Base-by-base conservation (phyloP, 257 asterid species). In the Jacaranda copaia region DNA sequence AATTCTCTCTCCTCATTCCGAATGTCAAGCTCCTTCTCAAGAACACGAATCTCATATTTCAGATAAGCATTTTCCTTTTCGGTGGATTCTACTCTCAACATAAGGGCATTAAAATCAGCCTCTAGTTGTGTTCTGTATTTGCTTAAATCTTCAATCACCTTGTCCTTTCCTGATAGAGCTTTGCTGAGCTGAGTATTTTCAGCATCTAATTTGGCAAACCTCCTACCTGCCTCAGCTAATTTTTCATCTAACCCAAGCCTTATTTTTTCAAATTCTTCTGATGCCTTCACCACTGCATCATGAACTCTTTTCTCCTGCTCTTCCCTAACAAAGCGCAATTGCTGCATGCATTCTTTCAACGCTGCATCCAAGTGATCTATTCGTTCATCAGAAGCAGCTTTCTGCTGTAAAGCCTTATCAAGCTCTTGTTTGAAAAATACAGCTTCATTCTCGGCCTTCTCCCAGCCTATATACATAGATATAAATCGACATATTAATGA, bases 1-100 rank as follows among this genome's bases (percentile, higher is more conserved):
- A 85, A 84, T 80, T 94, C 98, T 73, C 93, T 86, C 87, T 94
- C 99, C 84, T 92, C 97, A 25, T 85, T 94, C 68, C 98, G 85
- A 79, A 94, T 89, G 72, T 89, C 93, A 35, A 86, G 92, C 85
- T 94, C 96, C 84, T 92, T 92, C 77, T 92, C 96, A 48, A 88
- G 89, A 75, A 92, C 89, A 45, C 87, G 87, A 51, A 91, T 81
- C 89, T 89, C 92, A 38, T 89, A 91, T 56, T 77, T 93, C 75
- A 94, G 84, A 77, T 92, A 88, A 74, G 89, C 79, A 68, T 89
- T 95, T 80, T 91, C 97, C 77, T 87, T 92, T 75, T 86, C 98
- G 6, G 87, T 81, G 75, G 97, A 83, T 61, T 92, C 96, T 19
- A 84, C 79, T 75, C 93, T 86, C 70, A 79, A 70, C 83, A 79